Percentiles rank a stretch among this genome's conserved stretches.
Evolutionary conservation across 148 eudicot genomes (phyloP).

Genomic region (Rhododendron williamsianum): DNA sequence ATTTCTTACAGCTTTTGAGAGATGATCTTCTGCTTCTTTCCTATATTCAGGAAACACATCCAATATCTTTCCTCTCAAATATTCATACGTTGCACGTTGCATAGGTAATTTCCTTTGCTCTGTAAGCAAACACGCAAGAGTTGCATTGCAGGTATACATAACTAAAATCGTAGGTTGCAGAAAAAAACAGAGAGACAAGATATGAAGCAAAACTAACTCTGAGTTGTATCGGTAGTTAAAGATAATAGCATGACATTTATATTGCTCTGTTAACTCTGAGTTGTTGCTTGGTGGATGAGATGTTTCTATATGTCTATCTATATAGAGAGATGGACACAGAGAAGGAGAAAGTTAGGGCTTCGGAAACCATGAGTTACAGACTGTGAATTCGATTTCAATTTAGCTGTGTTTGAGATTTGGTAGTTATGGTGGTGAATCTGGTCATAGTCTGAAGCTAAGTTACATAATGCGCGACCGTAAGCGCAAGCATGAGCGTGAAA

Average conservation of each 20-base stretch:
- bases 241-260: not conserved
- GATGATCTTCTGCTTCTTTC: constrained; percentile 98
- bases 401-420: not conserved
- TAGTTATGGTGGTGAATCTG: not conserved
- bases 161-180: not conserved
- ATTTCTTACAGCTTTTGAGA: constrained; percentile 81
- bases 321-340: not conserved
- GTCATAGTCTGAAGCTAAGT: not conserved
- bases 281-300: not conserved
- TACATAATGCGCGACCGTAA: too few relatives aligned
- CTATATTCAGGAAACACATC: constrained; percentile 76
- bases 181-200: not conserved
- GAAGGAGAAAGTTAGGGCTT: not conserved
- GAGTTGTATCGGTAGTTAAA: not conserved
- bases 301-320: not conserved
- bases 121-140: constrained; percentile 21
- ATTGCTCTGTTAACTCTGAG: not conserved
- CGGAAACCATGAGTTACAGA: not conserved
- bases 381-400: not conserved
- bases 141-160: not conserved
- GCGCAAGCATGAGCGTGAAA: not conserved
- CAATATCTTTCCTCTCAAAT: constrained; percentile 79
- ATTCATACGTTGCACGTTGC: constrained; percentile 77
- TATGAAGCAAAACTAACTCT: not conserved
- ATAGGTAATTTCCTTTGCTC: constrained; percentile 63